Evolutionary conservation across 164 flowering plant species (phyloP).

Genomic region (Warburgia ugandensis): DNA sequence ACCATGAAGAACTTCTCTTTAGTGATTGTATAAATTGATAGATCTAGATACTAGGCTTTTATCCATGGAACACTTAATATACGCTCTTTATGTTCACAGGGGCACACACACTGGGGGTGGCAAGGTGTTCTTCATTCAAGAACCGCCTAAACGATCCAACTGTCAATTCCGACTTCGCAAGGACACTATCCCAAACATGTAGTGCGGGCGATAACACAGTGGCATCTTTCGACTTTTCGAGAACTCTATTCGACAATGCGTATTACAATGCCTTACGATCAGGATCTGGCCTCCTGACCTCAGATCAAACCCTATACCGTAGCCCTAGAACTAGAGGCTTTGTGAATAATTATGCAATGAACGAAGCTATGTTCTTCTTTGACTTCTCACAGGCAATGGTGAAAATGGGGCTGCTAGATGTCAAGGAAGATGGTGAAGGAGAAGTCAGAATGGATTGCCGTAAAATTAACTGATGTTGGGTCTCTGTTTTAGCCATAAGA

Average conservation of each 20-base stretch:
- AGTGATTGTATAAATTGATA: too few relatives aligned
- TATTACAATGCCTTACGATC: slow-evolving; percentile 43
- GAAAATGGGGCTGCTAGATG: slow-evolving; percentile 72
- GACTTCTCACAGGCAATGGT: slow-evolving; percentile 73
- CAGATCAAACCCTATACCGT: slow-evolving; percentile 58
- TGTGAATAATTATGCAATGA: slow-evolving; percentile 60
- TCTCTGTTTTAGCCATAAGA: too few relatives aligned
- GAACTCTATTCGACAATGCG: slow-evolving; percentile 54
- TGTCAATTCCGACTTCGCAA: slow-evolving; percentile 39
- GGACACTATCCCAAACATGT: slow-evolving; percentile 48
- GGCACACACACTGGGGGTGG: slow-evolving; percentile 85
- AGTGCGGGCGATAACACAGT: slow-evolving; percentile 55
- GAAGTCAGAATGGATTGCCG: slow-evolving; percentile 65
- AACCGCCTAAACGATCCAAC: slow-evolving; percentile 49
- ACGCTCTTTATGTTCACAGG: slow-evolving; percentile 15
- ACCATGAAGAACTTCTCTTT: too few relatives aligned
- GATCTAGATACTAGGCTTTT: too few relatives aligned
- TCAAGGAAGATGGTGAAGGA: slow-evolving; percentile 56
- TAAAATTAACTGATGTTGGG: slow-evolving; percentile 28
- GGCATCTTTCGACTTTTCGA: slow-evolving; percentile 51
- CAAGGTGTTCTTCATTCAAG: slow-evolving; percentile 86
- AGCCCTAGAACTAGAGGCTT: slow-evolving; percentile 38
- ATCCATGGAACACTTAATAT: background rate
- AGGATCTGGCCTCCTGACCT: slow-evolving; percentile 52
- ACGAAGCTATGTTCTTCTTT: slow-evolving; percentile 70